Conservation (phyloP, 495 filamentous ascomycete genomes). For the Penicillium ucsense region DNA sequence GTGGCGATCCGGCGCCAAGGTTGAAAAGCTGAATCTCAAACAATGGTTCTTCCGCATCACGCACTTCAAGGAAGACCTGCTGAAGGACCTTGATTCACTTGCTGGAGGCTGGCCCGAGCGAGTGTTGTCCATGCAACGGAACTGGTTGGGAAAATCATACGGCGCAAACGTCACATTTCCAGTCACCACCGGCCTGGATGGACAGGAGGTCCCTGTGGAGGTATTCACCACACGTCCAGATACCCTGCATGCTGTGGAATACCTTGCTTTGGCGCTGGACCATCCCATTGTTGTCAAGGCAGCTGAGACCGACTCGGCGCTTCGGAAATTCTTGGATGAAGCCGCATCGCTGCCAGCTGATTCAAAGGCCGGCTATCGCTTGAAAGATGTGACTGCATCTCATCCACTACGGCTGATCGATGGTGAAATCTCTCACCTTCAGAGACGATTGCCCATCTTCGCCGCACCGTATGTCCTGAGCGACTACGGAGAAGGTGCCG, state of each 20-base stretch:
- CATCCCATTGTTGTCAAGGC: constrained; percentile 60
- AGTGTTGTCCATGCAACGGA: constrained; percentile 73
- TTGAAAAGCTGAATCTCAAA: constrained; percentile 68
- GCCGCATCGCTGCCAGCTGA: constrained; percentile 53
- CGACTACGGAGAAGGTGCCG: constrained; percentile 79
- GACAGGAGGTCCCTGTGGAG: constrained; percentile 38
- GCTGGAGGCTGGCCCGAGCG: constrained; percentile 66
- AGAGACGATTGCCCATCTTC: constrained; percentile 59
- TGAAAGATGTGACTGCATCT: constrained; percentile 49
- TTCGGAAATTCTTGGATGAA: constrained; percentile 58
- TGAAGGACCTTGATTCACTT: constrained; percentile 61
- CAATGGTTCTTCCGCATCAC: constrained; percentile 91
- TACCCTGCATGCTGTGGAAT: constrained; percentile 76
- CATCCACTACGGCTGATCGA: constrained; percentile 56
- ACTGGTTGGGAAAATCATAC: constrained; percentile 75
- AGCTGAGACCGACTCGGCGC: constrained; percentile 45
- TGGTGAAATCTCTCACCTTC: constrained; percentile 37
- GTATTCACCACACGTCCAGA: constrained; percentile 80
- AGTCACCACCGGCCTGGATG: constrained; percentile 28
- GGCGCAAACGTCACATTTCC: constrained; percentile 67
- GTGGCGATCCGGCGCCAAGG: constrained; percentile 80
- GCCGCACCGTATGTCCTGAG: constrained; percentile 79
- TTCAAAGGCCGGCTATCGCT: constrained; percentile 64
- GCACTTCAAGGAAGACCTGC: constrained; percentile 60
- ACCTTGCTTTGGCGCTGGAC: constrained; percentile 64